Base-by-base conservation (phyloP, 225 moss, liverwort and hornwort genomes). In the Asterella californica region DNA sequence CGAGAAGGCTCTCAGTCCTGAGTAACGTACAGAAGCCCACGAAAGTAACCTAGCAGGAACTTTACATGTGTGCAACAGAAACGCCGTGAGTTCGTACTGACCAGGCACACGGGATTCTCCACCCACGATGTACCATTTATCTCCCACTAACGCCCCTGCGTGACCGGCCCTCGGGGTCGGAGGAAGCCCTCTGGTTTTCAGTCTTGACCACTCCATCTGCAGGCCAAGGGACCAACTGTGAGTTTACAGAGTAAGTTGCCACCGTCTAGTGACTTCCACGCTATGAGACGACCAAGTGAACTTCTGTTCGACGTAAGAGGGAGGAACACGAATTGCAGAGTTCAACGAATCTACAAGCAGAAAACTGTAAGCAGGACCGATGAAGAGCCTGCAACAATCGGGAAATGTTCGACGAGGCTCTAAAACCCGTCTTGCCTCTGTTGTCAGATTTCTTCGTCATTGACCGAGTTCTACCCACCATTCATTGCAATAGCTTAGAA, bases 151-250 rank as follows among this genome's bases (percentile, higher is more conserved):
- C n/a, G 90, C 87, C 55, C 90, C 90, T 76, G 99, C 92, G 85
- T 99, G 99, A 27, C 99, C 99, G 72, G 92, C 88, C 76, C 99
- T 89, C 55, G 92, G 90, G 34, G 84, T 83, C 60, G 95, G 93
- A 74, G 80, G 85, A 45, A 87, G 64, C 21, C 95, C 99, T 79
- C 89, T 99, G 22, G 89, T 90, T 83, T 90, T 93, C 79, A 95
- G 72, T 83, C 86, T 91, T 19, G 92, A 93, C 99, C 99, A 99
- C 86, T 99, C 95, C 99, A 99, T 99, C 99, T 99, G 88, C 77
- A 29, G 46, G 11, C 22, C n/a, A 18, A 42, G 0, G 19, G 64
- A 10, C 9, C 30, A 32, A 30, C 32, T 15, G 11, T 65, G 32
- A 32, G 29, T 8, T 32, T 12, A 30, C 2, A 65, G 2, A 32